Percentiles rank a stretch among this genome's conserved stretches.
Evolutionary conservation across 2,329 filamentous ascomycete species (phyloP).

Genomic region (Fusarium nelsonii): DNA sequence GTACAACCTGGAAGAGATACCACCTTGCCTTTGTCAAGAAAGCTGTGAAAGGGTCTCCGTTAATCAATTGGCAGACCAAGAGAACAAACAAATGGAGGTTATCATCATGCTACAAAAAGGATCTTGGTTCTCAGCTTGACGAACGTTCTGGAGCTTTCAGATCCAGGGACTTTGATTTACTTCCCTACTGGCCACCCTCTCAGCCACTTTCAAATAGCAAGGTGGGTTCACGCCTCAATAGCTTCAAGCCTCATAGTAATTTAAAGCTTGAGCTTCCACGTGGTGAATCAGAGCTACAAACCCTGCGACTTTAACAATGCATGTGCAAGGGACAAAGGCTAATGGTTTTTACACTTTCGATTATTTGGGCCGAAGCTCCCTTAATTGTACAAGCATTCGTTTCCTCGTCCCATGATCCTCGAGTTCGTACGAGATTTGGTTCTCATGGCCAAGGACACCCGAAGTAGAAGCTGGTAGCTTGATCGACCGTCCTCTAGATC

Average conservation of each 20-base stretch:
- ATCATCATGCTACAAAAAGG: background rate
- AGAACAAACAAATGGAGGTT: background rate
- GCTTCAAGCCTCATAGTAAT: slow-evolving; percentile 14
- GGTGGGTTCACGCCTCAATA: background rate
- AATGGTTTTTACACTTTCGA: slow-evolving; percentile 34
- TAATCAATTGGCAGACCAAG: background rate
- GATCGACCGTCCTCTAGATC: slow-evolving; percentile 49
- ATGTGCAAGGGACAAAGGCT: background rate
- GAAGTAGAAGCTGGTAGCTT: slow-evolving; percentile 44
- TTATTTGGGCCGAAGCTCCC: slow-evolving; percentile 41
- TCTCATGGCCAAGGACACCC: slow-evolving; percentile 41
- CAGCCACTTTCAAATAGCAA: background rate
- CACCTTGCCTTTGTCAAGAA: background rate
- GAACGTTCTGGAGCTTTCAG: background rate
- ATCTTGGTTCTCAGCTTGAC: background rate
- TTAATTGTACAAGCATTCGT: slow-evolving; percentile 51
- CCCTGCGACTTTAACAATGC: background rate
- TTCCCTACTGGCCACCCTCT: background rate
- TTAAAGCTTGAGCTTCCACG: background rate
- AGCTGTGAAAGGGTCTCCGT: background rate
- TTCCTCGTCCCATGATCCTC: slow-evolving; percentile 45
- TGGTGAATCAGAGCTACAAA: background rate
- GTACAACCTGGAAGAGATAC: background rate
- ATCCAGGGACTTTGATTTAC: background rate
- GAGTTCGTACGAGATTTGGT: slow-evolving; percentile 41